A percentile compares a stretch with the other conserved stretches of the same genome.
phyloP scores from a whole-genome alignment of 1,284 basidiomycete species.

The Sporisorium sorghi region DNA sequence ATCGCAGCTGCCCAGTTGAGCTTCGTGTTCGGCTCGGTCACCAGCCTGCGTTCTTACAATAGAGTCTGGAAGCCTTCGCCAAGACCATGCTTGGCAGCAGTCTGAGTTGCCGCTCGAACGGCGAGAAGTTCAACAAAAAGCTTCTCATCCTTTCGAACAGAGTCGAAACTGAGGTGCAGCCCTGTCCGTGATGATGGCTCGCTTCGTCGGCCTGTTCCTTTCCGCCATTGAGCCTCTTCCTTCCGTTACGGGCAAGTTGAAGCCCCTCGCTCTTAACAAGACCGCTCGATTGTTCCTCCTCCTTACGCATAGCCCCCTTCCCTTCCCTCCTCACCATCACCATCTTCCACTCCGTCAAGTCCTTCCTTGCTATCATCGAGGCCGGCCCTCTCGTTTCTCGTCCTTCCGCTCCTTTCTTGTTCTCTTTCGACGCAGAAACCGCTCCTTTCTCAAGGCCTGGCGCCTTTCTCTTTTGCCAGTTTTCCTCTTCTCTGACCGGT shows the following conservation, averaged over 20 bases:
- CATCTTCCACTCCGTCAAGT: constrained; percentile 1
- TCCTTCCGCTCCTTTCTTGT: constrained; percentile 24
- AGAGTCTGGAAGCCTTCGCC: neutral
- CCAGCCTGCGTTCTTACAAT: neutral
- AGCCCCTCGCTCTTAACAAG: constrained; percentile 7
- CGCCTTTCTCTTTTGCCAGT: constrained; percentile 21
- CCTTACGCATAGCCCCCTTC: neutral
- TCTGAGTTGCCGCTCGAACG: neutral
- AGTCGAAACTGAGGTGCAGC: neutral
- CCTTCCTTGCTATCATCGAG: constrained; percentile 12
- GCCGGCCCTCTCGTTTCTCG: constrained; percentile 42
- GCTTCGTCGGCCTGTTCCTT: constrained; percentile 12
- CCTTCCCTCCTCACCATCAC: constrained; percentile 13
- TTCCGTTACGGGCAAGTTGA: constrained; percentile 13
- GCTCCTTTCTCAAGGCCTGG: constrained; percentile 20
- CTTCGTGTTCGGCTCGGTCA: neutral
- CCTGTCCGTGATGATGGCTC: neutral
- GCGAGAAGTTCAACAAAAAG: constrained; percentile 11
- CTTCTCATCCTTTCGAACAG: neutral
- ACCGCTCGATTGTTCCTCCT: neutral
- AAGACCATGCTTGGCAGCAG: neutral
- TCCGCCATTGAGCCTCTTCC: neutral
- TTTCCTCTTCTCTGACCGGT: constrained; percentile 23
- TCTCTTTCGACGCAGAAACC: constrained; percentile 25
- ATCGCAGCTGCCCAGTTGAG: neutral